A percentile compares a stretch with the other conserved stretches of the same genome.
These are phyloP conservation scores for Tephrocybe rancida DNA, from an alignment of 768 basidiomycete species.

Conservation along the genomic window DNA sequence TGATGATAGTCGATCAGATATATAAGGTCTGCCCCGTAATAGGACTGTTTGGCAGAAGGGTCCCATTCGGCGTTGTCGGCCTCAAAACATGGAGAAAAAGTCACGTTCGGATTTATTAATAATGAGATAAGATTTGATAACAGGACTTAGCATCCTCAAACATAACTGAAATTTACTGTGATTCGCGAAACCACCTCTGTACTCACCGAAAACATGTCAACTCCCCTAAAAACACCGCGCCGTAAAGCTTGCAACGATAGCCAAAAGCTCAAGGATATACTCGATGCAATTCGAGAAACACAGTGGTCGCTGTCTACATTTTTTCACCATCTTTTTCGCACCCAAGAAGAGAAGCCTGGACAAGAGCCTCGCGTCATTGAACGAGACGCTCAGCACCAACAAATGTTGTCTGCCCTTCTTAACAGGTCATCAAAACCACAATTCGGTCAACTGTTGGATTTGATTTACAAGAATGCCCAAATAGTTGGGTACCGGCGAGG, in stretches of 20 bases:
- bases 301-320: too few relatives aligned
- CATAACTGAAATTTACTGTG: too few relatives aligned
- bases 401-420: not conserved
- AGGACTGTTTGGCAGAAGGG: not conserved
- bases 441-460: not conserved
- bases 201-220: not conserved
- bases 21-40: conserved; percentile 1
- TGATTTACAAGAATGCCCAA: not conserved
- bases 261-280: too few relatives aligned
- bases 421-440: not conserved
- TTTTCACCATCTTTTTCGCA: not conserved
- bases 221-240: too few relatives aligned
- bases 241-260: too few relatives aligned
- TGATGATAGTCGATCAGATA: too few relatives aligned
- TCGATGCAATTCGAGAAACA: too few relatives aligned
- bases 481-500: not conserved
- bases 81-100: not conserved
- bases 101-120: too few relatives aligned
- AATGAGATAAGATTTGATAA: too few relatives aligned
- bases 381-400: not conserved
- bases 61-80: not conserved
- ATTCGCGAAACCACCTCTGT: not conserved
- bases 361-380: not conserved
- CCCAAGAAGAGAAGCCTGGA: not conserved
- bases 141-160: too few relatives aligned